A percentile compares a stretch with the other conserved stretches of the same genome.
These are phyloP conservation scores for Cardamine chenopodiifolia DNA, from an alignment of 345 rosid genomes.

Conservation along the genomic window DNA sequence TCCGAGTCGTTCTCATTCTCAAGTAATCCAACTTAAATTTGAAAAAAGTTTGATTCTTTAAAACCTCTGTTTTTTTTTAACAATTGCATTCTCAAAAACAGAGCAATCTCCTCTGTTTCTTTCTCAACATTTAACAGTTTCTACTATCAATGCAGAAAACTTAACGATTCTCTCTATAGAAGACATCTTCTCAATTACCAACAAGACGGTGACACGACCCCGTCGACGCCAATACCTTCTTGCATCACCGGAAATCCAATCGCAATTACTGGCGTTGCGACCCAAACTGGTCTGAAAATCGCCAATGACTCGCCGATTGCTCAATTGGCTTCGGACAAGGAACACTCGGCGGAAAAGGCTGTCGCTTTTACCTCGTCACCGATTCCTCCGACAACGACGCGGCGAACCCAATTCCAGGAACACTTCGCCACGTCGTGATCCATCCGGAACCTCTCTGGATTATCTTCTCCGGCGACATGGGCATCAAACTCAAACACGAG, in stretches of 20 bases:
- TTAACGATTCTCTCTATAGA: conserved; percentile 50
- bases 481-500: conserved; percentile 75
- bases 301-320: conserved; percentile 78
- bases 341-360: conserved; percentile 78
- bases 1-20: conserved; percentile 15
- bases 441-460: conserved; percentile 92
- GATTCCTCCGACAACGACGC: conserved; percentile 87
- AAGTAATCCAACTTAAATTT: not conserved
- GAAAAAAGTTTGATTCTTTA: not conserved
- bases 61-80: conserved; percentile 13
- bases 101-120: conserved; percentile 37
- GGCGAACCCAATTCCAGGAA: conserved; percentile 82
- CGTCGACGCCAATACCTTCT: conserved; percentile 24
- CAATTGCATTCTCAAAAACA: conserved; percentile 24
- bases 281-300: conserved; percentile 67
- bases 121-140: not conserved
- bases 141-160: conserved; percentile 42
- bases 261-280: conserved; percentile 89
- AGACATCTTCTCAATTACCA: conserved; percentile 41
- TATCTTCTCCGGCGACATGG: conserved; percentile 67
- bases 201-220: conserved; percentile 39
- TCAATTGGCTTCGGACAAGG: conserved; percentile 76
- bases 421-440: conserved; percentile 85
- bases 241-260: conserved; percentile 80
- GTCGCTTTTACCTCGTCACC: conserved; percentile 78